phyloP scores from a whole-genome alignment of 1,139 yeast species.

The Pichia sp. region DNA sequence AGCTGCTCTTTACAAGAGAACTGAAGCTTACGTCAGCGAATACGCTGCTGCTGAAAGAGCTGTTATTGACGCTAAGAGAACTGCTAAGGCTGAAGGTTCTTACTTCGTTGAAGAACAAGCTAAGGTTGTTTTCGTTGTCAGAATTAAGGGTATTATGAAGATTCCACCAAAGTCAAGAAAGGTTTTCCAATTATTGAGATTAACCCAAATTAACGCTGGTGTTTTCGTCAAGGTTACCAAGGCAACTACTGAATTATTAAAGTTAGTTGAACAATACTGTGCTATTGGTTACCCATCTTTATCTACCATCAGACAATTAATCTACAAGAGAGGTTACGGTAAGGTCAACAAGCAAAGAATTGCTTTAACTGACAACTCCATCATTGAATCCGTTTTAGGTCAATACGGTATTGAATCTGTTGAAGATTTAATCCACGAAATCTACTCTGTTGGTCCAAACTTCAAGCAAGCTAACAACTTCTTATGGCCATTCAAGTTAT shows the following conservation, averaged over 20 bases:
- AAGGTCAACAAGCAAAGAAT: constrained; percentile 98
- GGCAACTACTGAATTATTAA: constrained; percentile 95
- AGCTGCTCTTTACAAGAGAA: constrained; percentile 92
- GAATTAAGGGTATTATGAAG: constrained; percentile 99
- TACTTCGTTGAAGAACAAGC: constrained; percentile 97
- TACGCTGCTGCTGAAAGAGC: constrained; percentile 94
- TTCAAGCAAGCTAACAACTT: constrained; percentile 99
- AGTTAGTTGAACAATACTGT: constrained; percentile 97
- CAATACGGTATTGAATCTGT: constrained; percentile 93
- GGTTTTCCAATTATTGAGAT: constrained; percentile 96
- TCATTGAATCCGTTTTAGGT: constrained; percentile 91
- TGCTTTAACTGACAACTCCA: constrained; percentile 86
- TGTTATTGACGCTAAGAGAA: constrained; percentile 86
- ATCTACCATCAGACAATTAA: constrained; percentile 90
- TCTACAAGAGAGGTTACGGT: constrained; percentile 99
- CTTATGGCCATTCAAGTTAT: constrained; percentile 99
- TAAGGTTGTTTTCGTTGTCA: constrained; percentile 92
- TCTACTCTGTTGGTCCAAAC: constrained; percentile 98
- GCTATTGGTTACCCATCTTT: constrained; percentile 99
- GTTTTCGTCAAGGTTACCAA: constrained; percentile 97
- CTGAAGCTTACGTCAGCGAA: constrained; percentile 97
- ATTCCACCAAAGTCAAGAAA: constrained; percentile 99
- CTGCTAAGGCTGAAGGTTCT: constrained; percentile 93
- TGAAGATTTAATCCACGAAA: constrained; percentile 98
- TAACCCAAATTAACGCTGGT: constrained; percentile 97